These are phyloP conservation scores for Psidium friedrichsthalianum DNA, from an alignment of 345 rosid genomes.

Conservation along the genomic window DNA sequence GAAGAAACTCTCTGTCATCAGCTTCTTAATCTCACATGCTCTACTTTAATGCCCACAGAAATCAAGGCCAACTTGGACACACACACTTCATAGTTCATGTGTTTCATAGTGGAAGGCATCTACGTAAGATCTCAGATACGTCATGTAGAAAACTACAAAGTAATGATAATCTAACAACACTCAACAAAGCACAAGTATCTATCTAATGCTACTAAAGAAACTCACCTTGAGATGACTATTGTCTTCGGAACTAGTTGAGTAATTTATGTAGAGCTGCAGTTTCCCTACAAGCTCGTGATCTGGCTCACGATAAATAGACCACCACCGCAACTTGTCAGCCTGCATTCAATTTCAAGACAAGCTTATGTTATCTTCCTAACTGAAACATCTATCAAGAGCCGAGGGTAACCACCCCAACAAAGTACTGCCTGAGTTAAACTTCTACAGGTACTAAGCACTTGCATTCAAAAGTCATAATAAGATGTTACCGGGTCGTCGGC, in stretches of 20 bases:
- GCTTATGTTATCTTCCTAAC: slow-evolving; percentile 1
- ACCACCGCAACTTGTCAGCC: slow-evolving; percentile 90
- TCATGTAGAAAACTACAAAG: background rate
- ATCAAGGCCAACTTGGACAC: background rate
- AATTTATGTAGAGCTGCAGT: slow-evolving; percentile 69
- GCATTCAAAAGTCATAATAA: background rate
- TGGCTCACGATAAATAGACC: slow-evolving; percentile 88
- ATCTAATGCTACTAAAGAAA: background rate
- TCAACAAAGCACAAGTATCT: background rate
- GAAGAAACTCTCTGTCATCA: background rate
- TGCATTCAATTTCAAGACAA: slow-evolving; percentile 24
- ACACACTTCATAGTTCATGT: background rate
- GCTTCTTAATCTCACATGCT: background rate
- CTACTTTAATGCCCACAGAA: background rate
- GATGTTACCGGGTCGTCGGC: slow-evolving; percentile 57
- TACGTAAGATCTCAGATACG: background rate
- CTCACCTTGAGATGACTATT: slow-evolving; percentile 68
- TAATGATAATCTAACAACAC: background rate
- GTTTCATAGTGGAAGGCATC: background rate
- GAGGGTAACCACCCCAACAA: background rate
- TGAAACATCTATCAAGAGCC: background rate
- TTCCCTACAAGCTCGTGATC: slow-evolving; percentile 87
- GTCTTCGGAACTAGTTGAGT: slow-evolving; percentile 80
- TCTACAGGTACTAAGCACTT: background rate
- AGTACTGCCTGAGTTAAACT: background rate